Evolutionary conservation across 2,329 filamentous ascomycete species (phyloP).

Genomic region (Apiospora koreana): DNA sequence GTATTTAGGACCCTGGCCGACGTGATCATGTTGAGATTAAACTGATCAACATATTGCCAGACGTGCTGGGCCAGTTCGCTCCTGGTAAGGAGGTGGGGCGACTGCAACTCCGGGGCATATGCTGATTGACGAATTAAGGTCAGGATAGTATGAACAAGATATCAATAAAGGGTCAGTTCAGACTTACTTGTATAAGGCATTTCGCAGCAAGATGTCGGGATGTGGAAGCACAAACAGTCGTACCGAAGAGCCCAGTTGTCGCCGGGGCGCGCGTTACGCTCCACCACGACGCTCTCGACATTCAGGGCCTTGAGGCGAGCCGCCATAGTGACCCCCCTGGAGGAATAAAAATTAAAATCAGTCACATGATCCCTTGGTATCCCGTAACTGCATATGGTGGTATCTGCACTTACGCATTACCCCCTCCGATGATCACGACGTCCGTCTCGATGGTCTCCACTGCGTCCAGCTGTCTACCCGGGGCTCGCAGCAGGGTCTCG

Average conservation of each 20-base stretch:
- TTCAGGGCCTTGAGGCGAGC: conserved; percentile 40
- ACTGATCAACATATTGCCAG: conserved; percentile 27
- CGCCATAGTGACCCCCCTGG: conserved; percentile 31
- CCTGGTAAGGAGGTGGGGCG: conserved; percentile 22
- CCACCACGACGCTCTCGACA: conserved; percentile 37
- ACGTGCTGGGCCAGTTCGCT: conserved; percentile 29
- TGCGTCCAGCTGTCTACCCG: conserved; percentile 20
- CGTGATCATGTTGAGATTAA: conserved; percentile 35
- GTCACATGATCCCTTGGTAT: no score
- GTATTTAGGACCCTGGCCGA: conserved; percentile 29
- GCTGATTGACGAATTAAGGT: conserved; percentile 3
- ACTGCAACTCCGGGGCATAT: conserved; percentile 21
- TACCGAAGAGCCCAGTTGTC: conserved; percentile 43
- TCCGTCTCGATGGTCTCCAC: conserved; percentile 28
- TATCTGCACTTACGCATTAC: conserved; percentile 30
- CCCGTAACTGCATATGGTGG: not conserved
- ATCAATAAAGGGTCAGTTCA: conserved; percentile 27
- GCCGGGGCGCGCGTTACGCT: conserved; percentile 34
- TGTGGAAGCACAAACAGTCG: conserved; percentile 40
- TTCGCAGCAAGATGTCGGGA: conserved; percentile 37
- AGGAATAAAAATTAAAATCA: not conserved
- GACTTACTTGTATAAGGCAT: conserved; percentile 35
- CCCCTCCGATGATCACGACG: conserved; percentile 36
- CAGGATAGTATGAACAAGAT: conserved; percentile 29
- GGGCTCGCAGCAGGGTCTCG: conserved; percentile 22